A percentile compares a stretch with the other conserved stretches of the same genome.
phyloP scores from a whole-genome alignment of 495 filamentous ascomycete species.

The Hypoxylon rickii region DNA sequence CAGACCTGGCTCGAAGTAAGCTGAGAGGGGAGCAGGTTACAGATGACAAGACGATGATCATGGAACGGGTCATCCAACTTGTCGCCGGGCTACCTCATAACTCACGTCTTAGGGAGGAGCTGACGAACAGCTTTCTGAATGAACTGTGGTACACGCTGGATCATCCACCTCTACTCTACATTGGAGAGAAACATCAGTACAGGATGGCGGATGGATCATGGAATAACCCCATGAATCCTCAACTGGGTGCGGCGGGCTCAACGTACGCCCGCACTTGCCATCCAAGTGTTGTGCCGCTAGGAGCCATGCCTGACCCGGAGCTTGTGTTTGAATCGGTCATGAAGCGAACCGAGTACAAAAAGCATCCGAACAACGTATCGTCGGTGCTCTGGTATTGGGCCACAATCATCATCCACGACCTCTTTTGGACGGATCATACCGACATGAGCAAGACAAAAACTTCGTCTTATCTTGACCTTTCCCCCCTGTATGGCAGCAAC shows the following conservation, averaged over 20 bases:
- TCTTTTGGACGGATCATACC: slow-evolving; percentile 43
- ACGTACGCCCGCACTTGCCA: slow-evolving; percentile 76
- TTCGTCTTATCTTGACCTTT: slow-evolving; percentile 83
- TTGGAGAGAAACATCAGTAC: slow-evolving; percentile 69
- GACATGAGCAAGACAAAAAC: slow-evolving; percentile 66
- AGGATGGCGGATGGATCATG: slow-evolving; percentile 75
- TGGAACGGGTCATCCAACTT: slow-evolving; percentile 79
- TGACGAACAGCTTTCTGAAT: slow-evolving; percentile 72
- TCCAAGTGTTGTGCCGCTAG: slow-evolving; percentile 64
- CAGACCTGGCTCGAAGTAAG: slow-evolving; percentile 41
- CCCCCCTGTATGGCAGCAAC: slow-evolving; percentile 85
- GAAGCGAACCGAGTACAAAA: slow-evolving; percentile 51
- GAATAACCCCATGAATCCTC: slow-evolving; percentile 52
- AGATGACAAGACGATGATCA: slow-evolving; percentile 80
- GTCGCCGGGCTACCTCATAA: slow-evolving; percentile 65
- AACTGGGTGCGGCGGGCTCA: slow-evolving; percentile 50
- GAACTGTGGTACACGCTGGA: slow-evolving; percentile 70
- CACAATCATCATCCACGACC: slow-evolving; percentile 83
- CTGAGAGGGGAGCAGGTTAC: slow-evolving; percentile 56
- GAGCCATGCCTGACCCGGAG: slow-evolving; percentile 72
- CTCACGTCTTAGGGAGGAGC: slow-evolving; percentile 64
- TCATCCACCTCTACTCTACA: slow-evolving; percentile 59
- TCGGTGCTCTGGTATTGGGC: slow-evolving; percentile 89
- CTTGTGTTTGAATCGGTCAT: slow-evolving; percentile 75
- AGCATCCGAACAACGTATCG: slow-evolving; percentile 73